These are phyloP conservation scores for Botrytis pseudocinerea DNA, from an alignment of 2,329 filamentous ascomycete genomes.

Conservation along the genomic window DNA sequence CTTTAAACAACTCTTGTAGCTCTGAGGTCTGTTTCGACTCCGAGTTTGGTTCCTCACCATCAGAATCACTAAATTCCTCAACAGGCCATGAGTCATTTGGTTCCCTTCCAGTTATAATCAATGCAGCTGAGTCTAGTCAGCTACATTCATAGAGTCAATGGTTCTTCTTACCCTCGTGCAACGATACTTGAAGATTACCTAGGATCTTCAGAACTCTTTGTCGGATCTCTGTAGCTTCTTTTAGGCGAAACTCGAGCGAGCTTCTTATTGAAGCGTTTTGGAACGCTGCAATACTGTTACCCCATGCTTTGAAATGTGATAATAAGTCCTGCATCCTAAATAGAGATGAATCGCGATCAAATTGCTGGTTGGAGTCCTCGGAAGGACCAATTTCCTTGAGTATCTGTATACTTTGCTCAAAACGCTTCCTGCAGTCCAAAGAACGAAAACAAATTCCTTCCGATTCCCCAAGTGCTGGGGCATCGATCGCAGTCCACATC, in stretches of 20 bases:
- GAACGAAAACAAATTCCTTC: constrained; percentile 11
- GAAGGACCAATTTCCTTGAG: background rate
- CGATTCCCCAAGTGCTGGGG: background rate
- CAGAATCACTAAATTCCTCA: constrained; percentile 28
- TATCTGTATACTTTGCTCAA: background rate
- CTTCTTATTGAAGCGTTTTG: constrained; percentile 24
- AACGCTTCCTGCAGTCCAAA: background rate
- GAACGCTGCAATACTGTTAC: constrained; percentile 33
- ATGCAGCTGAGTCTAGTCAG: constrained; percentile 21
- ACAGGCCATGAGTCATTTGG: constrained; percentile 31
- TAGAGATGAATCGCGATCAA: constrained; percentile 23
- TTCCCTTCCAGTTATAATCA: constrained; percentile 29
- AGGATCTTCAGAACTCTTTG: constrained; percentile 31
- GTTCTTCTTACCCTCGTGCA: constrained; percentile 27
- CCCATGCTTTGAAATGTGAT: constrained; percentile 34
- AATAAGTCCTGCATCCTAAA: constrained; percentile 24
- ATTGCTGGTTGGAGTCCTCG: background rate
- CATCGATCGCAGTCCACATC: background rate
- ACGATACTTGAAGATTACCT: constrained; percentile 29
- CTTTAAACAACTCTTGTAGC: constrained; percentile 30
- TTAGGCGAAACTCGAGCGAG: constrained; percentile 34
- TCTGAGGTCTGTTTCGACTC: constrained; percentile 30
- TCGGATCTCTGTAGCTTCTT: constrained; percentile 31
- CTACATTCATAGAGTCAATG: background rate
- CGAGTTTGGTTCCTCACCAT: constrained; percentile 19